These are phyloP conservation scores for Alternaria ventricosa DNA, from an alignment of 2,329 filamentous ascomycete species.

Conservation along the genomic window DNA sequence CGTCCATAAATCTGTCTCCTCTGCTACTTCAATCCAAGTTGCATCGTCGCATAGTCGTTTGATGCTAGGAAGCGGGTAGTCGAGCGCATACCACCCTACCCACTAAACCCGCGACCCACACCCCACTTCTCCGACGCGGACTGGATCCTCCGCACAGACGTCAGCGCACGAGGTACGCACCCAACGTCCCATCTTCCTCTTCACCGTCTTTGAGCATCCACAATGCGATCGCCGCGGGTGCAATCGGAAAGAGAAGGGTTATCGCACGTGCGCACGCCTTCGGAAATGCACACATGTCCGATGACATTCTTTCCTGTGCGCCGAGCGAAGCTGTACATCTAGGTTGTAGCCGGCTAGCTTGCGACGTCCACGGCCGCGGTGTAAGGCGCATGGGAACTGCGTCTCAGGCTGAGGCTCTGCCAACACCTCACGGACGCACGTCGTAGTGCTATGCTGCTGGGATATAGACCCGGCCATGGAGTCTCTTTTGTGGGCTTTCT, in stretches of 20 bases:
- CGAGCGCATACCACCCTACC: constrained; percentile 2
- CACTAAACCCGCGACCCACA: constrained; percentile 18
- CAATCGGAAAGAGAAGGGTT: constrained; percentile 11
- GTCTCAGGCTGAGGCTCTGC: constrained; percentile 22
- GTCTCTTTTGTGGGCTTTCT: constrained; percentile 4
- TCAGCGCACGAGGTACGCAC: constrained; percentile 13
- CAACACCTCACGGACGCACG: constrained; percentile 4
- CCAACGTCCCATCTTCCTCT: constrained; percentile 8
- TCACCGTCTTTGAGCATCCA: constrained; percentile 7
- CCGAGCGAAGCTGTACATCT: constrained; percentile 19
- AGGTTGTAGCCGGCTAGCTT: constrained; percentile 33
- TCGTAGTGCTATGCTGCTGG: constrained; percentile 4
- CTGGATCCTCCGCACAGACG: constrained; percentile 15
- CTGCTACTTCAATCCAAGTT: neutral
- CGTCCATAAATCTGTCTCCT: constrained; percentile 12
- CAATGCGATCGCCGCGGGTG: constrained; percentile 9
- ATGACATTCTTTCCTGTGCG: constrained; percentile 10
- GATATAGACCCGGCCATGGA: constrained; percentile 8
- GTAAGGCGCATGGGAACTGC: constrained; percentile 15
- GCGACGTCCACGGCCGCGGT: constrained; percentile 35
- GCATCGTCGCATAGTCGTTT: constrained; percentile 2
- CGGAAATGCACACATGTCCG: constrained; percentile 5
- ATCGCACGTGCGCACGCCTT: constrained; percentile 13
- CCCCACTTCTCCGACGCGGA: constrained; percentile 16
- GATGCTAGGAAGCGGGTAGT: constrained; percentile 2